Evolutionary conservation across 2,329 filamentous ascomycete genomes (phyloP).

Genomic region (Neocatenulostroma microsporum): DNA sequence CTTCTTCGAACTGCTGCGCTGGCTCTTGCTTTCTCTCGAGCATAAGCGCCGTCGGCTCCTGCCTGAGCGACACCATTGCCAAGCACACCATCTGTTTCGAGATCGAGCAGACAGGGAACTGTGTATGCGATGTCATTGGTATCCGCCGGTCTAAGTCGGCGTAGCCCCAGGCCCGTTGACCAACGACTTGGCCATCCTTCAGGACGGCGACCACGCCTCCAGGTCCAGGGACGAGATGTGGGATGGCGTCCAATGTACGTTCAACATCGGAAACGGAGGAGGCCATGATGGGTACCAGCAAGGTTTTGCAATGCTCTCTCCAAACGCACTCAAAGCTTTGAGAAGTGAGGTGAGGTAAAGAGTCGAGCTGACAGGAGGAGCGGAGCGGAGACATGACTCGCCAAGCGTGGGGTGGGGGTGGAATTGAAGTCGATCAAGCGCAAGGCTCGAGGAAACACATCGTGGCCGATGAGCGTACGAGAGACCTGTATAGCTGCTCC

Average conservation of each 20-base stretch:
- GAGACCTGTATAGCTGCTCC: no score
- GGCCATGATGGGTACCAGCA: no score
- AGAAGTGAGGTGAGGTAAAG: no score
- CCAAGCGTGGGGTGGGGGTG: no score
- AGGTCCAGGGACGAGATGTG: constrained; percentile 28
- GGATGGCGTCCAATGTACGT: constrained; percentile 7
- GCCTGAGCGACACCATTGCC: constrained; percentile 30
- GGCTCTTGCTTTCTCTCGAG: constrained; percentile 10
- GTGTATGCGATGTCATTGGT: constrained; percentile 30
- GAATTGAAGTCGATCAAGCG: no score
- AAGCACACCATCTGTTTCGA: constrained; percentile 41
- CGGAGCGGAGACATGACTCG: no score
- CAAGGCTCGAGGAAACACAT: no score
- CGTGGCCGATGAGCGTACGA: no score
- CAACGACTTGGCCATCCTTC: constrained; percentile 36
- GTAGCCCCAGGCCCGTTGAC: constrained; percentile 37
- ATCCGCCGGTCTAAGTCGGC: constrained; percentile 35
- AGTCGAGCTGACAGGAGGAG: no score
- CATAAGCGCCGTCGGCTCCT: constrained; percentile 27
- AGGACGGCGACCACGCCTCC: constrained; percentile 38
- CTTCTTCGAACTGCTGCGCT: constrained; percentile 16
- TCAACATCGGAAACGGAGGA: constrained; percentile 6
- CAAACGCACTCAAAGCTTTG: no score
- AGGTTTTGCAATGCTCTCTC: no score
- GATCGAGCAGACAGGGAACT: constrained; percentile 42